Percentiles rank a stretch among this genome's conserved stretches.
These are phyloP conservation scores for Pythium rhizo-oryzae DNA, from an alignment of 352 stramenopile species.

Conservation along the genomic window DNA sequence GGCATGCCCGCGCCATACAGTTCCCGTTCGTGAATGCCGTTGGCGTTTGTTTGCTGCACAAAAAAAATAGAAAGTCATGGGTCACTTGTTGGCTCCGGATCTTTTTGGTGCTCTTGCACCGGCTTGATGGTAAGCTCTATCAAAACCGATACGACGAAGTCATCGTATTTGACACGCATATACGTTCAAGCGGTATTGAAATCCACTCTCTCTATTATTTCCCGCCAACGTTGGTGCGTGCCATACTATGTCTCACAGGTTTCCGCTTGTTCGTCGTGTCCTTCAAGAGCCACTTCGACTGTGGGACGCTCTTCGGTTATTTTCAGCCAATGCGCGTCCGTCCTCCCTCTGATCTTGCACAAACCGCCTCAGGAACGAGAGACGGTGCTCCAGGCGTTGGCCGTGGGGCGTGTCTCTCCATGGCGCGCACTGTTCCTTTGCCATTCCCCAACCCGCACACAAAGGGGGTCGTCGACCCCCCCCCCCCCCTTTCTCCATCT, in stretches of 20 bases:
- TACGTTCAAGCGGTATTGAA: slow-evolving; percentile 3
- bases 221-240: neutral
- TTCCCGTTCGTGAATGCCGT: slow-evolving; percentile 9
- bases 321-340: slow-evolving; percentile 15
- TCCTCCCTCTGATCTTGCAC: slow-evolving; percentile 2
- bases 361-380: neutral
- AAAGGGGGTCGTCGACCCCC: neutral
- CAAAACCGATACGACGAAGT: slow-evolving; percentile 7
- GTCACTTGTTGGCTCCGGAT: slow-evolving; percentile 23
- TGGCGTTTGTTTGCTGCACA: neutral
- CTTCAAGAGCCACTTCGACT: slow-evolving; percentile 13
- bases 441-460: slow-evolving; percentile 3
- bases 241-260: slow-evolving; percentile 7
- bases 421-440: neutral
- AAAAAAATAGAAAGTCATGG: slow-evolving; percentile 26
- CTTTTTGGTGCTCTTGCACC: slow-evolving; percentile 29
- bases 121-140: slow-evolving; percentile 22
- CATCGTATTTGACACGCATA: neutral
- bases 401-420: slow-evolving; percentile 16
- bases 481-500: neutral
- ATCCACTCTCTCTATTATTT: neutral
- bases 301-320: slow-evolving; percentile 2
- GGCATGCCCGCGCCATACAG: slow-evolving; percentile 15
- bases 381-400: neutral
- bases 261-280: neutral